Evolutionary conservation across 148 eudicot genomes (phyloP).

Genomic region (Tetragonia tetragonoides): DNA sequence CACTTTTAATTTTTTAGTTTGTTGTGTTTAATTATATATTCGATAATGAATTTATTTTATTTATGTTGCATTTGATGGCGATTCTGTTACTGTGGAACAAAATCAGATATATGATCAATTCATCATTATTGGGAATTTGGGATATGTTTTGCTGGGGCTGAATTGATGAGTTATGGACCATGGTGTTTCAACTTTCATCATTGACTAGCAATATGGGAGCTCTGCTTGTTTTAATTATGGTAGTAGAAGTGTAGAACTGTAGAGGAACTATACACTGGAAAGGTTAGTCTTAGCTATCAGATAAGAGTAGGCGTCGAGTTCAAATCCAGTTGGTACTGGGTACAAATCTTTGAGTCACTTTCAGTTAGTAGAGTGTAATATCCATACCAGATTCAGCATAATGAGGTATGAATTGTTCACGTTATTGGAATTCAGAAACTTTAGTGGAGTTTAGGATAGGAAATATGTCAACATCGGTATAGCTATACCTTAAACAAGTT

Average conservation of each 20-base stretch:
- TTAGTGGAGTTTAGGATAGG: too few species aligned
- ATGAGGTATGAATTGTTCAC: not conserved
- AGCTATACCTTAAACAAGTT: not conserved
- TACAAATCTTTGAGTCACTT: not conserved
- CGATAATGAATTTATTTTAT: not conserved
- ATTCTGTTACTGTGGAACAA: too few species aligned
- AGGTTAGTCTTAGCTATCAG: slow-evolving; percentile 9
- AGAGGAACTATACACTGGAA: not conserved
- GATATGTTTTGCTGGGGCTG: not conserved
- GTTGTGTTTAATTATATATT: not conserved
- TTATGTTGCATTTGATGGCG: not conserved
- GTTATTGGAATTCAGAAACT: not conserved
- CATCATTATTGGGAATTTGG: not conserved
- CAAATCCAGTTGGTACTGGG: not conserved
- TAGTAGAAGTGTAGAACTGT: too few species aligned
- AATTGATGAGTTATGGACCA: not conserved
- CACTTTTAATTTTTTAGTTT: not conserved
- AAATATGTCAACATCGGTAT: too few species aligned
- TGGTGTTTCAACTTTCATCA: not conserved
- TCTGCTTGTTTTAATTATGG: not conserved
- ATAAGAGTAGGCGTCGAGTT: not conserved
- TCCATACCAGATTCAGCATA: not conserved
- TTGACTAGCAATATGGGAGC: not conserved
- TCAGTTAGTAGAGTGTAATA: not conserved
- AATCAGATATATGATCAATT: too few species aligned